phyloP scores from a whole-genome alignment of 306 rosid genomes.

The Acacia acuminata region DNA sequence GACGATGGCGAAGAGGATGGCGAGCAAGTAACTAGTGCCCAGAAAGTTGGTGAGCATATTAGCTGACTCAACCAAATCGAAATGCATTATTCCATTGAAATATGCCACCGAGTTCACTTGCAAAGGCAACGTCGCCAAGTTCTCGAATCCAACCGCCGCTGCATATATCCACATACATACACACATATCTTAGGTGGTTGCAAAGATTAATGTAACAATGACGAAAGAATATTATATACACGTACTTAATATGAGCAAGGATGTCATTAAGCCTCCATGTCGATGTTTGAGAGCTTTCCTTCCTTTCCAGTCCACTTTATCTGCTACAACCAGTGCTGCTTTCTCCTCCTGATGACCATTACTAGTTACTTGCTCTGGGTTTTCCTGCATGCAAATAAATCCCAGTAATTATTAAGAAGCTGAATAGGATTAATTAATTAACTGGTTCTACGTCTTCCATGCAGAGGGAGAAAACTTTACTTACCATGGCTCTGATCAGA shows the following conservation, averaged over 20 bases:
- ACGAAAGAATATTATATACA: conserved; percentile 17
- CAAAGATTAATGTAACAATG: background rate
- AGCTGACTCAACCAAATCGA: conserved; percentile 70
- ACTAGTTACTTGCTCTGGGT: conserved; percentile 25
- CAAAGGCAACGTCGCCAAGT: conserved; percentile 67
- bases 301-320: conserved; percentile 96
- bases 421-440: background rate
- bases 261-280: conserved; percentile 71
- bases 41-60: conserved; percentile 77
- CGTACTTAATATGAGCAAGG: conserved; percentile 60
- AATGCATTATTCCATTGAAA: conserved; percentile 71
- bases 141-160: conserved; percentile 70
- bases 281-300: conserved; percentile 60
- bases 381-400: conserved; percentile 48
- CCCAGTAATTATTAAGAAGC: background rate
- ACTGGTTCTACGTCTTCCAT: background rate
- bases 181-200: background rate
- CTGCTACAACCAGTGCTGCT: conserved; percentile 49
- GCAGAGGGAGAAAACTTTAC: conserved; percentile 21
- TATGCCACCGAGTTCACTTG: conserved; percentile 84
- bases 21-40: conserved; percentile 75
- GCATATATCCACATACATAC: background rate
- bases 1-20: conserved; percentile 64
- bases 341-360: conserved; percentile 38
- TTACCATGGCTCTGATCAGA: conserved; percentile 47